Evolutionary conservation across 441 rosid genomes (phyloP).

Genomic region (Corymbia citriodora): DNA sequence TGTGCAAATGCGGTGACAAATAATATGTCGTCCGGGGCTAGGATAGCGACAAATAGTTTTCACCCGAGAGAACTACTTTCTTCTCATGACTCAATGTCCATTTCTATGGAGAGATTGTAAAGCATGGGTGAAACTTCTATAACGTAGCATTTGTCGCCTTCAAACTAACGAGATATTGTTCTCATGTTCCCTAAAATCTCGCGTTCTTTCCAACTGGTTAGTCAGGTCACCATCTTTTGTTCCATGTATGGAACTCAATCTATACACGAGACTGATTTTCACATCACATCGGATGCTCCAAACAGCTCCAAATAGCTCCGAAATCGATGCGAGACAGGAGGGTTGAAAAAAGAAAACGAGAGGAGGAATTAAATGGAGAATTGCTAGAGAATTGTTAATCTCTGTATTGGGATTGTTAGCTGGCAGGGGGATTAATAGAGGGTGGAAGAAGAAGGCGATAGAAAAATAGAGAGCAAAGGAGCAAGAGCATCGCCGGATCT

Average conservation of each 20-base stretch:
- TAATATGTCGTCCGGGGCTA: not conserved
- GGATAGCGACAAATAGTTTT: not conserved
- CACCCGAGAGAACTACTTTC: not conserved
- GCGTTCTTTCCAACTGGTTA: not conserved
- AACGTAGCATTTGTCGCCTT: not conserved
- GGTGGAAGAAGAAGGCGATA: not conserved
- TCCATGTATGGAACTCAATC: not conserved
- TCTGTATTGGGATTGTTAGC: conserved; percentile 38
- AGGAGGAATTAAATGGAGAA: not conserved
- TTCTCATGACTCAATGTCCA: not conserved
- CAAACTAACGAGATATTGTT: not conserved
- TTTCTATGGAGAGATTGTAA: not conserved
- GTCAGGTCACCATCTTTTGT: not conserved
- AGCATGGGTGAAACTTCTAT: not conserved
- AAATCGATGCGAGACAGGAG: not conserved
- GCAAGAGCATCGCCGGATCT: conserved; percentile 39
- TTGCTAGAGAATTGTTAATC: not conserved
- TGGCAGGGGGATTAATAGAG: conserved; percentile 21
- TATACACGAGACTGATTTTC: not conserved
- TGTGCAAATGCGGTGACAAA: not conserved
- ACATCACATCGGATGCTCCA: not conserved
- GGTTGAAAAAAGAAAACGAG: not conserved
- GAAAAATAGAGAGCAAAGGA: conserved; percentile 5
- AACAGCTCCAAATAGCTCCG: not conserved
- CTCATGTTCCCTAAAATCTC: not conserved